These are phyloP conservation scores for Didymellaceae sp. DNA, from an alignment of 2,329 filamentous ascomycete species.

Conservation along the genomic window DNA sequence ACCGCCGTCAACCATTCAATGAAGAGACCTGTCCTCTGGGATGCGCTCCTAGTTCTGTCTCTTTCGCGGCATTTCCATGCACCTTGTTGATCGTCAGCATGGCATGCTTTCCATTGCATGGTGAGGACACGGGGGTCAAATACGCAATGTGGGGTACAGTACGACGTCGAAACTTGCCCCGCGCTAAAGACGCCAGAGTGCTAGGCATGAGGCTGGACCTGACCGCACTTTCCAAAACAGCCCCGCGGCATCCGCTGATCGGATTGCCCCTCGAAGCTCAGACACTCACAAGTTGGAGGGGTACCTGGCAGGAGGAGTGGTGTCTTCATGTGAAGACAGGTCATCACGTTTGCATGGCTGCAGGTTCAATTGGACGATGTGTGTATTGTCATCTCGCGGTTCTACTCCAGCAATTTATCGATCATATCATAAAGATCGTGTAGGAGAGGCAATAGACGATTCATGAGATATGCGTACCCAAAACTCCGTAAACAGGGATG, in stretches of 20 bases:
- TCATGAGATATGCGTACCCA: constrained; percentile 3
- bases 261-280: not conserved
- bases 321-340: not conserved
- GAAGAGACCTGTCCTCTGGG: not conserved
- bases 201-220: constrained; percentile 2
- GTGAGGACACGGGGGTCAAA: constrained; percentile 1
- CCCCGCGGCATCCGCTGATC: constrained; percentile 1
- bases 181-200: constrained; percentile 5
- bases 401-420: not conserved
- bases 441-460: too few species aligned
- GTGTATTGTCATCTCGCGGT: not conserved
- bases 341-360: not conserved
- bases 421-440: not conserved
- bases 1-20: not conserved
- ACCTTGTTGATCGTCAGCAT: not conserved
- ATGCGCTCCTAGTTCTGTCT: not conserved
- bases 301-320: too few species aligned
- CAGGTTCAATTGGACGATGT: not conserved
- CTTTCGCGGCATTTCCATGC: not conserved
- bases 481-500: constrained; percentile 8
- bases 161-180: not conserved
- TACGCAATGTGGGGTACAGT: constrained; percentile 11
- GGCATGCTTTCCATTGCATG: not conserved
- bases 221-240: constrained; percentile 4
- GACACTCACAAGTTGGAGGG: too few species aligned